Conservation (phyloP, 495 filamentous ascomycete species). For the Aspergillus campestris region DNA sequence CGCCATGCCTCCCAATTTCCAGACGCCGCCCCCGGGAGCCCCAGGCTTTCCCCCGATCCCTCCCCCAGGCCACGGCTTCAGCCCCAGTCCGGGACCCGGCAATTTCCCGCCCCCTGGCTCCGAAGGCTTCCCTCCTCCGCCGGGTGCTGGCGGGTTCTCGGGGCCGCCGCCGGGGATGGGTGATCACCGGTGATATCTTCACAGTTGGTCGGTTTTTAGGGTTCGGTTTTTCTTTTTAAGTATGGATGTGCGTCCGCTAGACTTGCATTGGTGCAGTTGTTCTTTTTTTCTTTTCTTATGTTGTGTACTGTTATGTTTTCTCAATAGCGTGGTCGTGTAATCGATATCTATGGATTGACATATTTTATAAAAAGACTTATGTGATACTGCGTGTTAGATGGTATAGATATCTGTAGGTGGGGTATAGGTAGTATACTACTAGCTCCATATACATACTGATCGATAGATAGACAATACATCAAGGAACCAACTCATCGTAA, state of each 20-base stretch:
- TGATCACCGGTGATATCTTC: constrained; percentile 8
- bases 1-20: constrained; percentile 49
- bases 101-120: constrained; percentile 21
- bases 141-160: constrained; percentile 9
- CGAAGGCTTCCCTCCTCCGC: constrained; percentile 24
- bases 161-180: constrained; percentile 17
- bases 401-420: no score
- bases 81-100: constrained; percentile 18
- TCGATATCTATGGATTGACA: constrained; percentile 2
- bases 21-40: constrained; percentile 28
- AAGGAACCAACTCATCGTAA: no score
- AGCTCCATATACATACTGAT: no score
- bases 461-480: no score
- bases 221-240: no score
- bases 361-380: no score
- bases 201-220: no score
- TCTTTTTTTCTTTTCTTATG: not conserved
- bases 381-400: no score
- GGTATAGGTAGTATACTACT: no score
- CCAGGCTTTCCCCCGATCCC: constrained; percentile 19
- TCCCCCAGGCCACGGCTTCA: constrained; percentile 17
- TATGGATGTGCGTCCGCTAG: no score
- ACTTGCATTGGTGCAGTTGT: not conserved
- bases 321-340: no score
- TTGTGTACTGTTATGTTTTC: constrained; percentile 1